Evolutionary conservation across 169 alveolate species (phyloP), one percentile per base, ranked within the genome.

Genomic region (Babesia gibsoni): DNA sequence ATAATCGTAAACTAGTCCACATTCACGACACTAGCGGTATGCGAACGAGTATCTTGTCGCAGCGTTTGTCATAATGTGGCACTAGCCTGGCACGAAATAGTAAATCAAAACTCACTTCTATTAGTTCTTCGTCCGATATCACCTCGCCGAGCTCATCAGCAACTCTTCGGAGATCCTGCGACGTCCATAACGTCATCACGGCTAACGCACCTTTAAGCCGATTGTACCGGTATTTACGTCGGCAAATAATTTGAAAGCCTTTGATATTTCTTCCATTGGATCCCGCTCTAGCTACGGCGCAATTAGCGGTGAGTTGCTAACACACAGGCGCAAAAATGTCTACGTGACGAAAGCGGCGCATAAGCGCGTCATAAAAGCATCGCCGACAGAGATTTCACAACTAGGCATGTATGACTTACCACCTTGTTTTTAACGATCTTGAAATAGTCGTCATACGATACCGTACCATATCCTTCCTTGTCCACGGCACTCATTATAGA

Each of bases 61-160:
- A 12, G 49, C 49, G 49, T 41, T n/a, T 41, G 25, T 20, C 52
- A 45, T 30, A 25, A 14, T 10, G 3, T 3, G 52, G 14, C 22
- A 45, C 7, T 2, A 1, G 25, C 52, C 9, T 1, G 18, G 52
- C 52, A 6, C 29, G 23, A 14, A 10, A 45, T 20, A 9, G 18
- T 3, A 14, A 25, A 45, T 20, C 14, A 45, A 10, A 4, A 20
- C 46, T 16, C 54, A 89, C 94, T 84, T 93, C 97, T 83, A 94
- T 95, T 50, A 97, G 84, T 82, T 97, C 99, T 75, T 96, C 99
- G 63, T 96, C 99, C 41, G 98, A 91, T 94, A 97, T 93, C 66
- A 92, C 94, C 83, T 97, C 99, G 42, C 99, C 99, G 22, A 97
- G 93, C 88, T 97, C 99, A 83, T 95, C 96, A 16, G 99, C 99